Percentiles rank a stretch among this genome's conserved stretches.
phyloP scores from a whole-genome alignment of 257 asterid species.

The Rehmannia glutinosa region DNA sequence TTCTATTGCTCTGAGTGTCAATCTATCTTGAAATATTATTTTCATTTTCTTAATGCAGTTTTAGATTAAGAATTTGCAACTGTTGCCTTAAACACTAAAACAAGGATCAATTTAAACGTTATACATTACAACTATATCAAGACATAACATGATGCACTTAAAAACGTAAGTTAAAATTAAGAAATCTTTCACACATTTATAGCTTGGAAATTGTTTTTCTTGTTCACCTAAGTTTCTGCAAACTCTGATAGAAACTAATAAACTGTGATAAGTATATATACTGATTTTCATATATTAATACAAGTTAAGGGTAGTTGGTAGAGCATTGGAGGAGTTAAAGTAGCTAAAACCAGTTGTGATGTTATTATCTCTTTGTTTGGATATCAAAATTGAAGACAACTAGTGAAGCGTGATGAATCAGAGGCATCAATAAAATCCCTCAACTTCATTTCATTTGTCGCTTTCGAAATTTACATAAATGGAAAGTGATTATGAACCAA shows the following conservation, averaged over 20 bases:
- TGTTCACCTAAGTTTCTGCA: not conserved
- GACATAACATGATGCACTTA: slow-evolving; percentile 6
- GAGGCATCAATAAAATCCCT: not conserved
- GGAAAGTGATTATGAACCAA: too few relatives aligned
- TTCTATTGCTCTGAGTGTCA: slow-evolving; percentile 17
- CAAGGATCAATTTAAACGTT: not conserved
- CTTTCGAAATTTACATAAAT: too few relatives aligned
- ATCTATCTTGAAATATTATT: slow-evolving; percentile 4
- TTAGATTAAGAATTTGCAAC: slow-evolving; percentile 1
- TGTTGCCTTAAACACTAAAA: not conserved
- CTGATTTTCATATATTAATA: not conserved
- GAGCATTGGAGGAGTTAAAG: not conserved
- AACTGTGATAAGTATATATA: not conserved
- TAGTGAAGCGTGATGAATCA: not conserved
- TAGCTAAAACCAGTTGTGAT: not conserved
- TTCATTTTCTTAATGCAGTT: slow-evolving; percentile 4
- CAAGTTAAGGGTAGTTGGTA: not conserved
- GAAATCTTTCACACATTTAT: not conserved
- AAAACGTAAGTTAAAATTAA: not conserved
- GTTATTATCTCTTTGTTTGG: not conserved
- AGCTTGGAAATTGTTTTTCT: slow-evolving; percentile 1
- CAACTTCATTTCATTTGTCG: not conserved
- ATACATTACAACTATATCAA: slow-evolving; percentile 11
- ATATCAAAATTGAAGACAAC: not conserved
- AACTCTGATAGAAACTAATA: not conserved